Conservation (phyloP, 2,329 filamentous ascomycete species). For the Aspergillus fructus region DNA sequence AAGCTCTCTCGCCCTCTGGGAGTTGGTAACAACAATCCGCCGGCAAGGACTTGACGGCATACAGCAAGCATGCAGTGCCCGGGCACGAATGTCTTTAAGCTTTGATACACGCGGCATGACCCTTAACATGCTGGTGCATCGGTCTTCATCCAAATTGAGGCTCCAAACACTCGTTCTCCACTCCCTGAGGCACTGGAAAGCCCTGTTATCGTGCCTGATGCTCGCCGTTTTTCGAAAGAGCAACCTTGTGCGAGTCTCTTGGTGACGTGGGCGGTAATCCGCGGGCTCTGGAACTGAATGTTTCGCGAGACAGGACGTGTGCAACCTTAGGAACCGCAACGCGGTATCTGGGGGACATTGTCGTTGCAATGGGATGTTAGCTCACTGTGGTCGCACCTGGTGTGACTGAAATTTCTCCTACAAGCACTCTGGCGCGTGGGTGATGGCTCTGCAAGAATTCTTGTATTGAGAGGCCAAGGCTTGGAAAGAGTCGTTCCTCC, state of each 20-base stretch:
- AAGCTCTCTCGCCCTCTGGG: background rate
- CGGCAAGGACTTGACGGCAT: background rate
- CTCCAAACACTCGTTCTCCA: conserved; percentile 5
- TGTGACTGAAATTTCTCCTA: conserved; percentile 1
- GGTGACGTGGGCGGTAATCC: background rate
- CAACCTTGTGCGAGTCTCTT: conserved; percentile 9
- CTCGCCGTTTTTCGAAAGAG: background rate
- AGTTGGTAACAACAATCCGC: background rate
- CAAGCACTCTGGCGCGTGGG: background rate
- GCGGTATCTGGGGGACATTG: background rate
- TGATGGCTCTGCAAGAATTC: background rate
- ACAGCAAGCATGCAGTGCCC: background rate
- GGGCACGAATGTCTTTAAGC: background rate
- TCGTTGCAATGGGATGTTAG: background rate
- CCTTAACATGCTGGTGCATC: background rate
- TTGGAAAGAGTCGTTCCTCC: background rate
- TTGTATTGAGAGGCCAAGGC: background rate
- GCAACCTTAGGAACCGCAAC: background rate
- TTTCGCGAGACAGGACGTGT: conserved; percentile 1
- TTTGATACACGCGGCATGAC: background rate
- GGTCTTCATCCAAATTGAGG: conserved; percentile 8
- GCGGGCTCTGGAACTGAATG: background rate
- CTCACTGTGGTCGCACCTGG: conserved; percentile 4
- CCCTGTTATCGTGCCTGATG: background rate
- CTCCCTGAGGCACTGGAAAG: background rate